Evolutionary conservation across 805 yeast genomes (phyloP).

Genomic region (Pichia ethanolica): DNA sequence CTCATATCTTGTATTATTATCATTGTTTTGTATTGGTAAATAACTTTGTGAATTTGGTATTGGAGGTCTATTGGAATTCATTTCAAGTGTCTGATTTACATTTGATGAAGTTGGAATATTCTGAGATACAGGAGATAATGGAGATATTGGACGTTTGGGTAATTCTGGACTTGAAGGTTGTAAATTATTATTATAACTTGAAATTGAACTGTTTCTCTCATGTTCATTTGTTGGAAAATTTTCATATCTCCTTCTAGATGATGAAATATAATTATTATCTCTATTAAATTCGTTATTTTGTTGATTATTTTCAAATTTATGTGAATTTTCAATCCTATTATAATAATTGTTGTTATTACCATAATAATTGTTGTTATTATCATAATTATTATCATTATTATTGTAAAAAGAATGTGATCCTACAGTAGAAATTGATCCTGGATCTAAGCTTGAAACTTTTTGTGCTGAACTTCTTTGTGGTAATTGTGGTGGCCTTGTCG

Average conservation of each 20-base stretch:
- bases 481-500: background rate
- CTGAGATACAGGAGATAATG: background rate
- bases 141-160: background rate
- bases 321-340: too few species aligned
- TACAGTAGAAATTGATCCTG: conserved; percentile 5
- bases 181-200: background rate
- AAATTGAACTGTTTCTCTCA: background rate
- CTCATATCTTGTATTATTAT: too few species aligned
- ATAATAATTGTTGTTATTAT: too few species aligned
- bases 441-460: conserved; percentile 2
- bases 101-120: background rate
- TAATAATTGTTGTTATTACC: too few species aligned
- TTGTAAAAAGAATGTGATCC: background rate
- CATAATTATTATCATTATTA: too few species aligned
- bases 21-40: background rate
- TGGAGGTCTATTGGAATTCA: background rate
- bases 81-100: background rate
- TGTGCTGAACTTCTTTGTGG: background rate
- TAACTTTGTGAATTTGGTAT: background rate
- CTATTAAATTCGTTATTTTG: too few species aligned
- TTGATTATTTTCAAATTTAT: too few species aligned
- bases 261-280: too few species aligned
- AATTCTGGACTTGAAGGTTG: background rate
- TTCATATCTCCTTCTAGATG: background rate
- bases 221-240: background rate